Percentiles rank a stretch among this genome's conserved stretches.
Conservation (phyloP, 352 stramenopile genomes). For the Thraustotheca clavata region DNA sequence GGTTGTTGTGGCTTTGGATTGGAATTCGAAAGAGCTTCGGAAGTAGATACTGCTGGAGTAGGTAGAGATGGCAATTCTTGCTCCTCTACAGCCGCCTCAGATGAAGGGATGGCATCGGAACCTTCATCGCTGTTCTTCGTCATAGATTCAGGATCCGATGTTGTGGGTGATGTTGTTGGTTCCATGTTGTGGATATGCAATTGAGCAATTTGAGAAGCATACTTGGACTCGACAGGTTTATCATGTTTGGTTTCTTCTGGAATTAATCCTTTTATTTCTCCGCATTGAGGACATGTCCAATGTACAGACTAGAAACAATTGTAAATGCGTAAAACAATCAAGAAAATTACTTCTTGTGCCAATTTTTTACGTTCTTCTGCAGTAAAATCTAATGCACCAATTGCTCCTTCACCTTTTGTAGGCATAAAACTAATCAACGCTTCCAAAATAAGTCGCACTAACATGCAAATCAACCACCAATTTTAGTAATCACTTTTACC, state of each 20-base stretch:
- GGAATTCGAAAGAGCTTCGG: not conserved
- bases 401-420: slow-evolving; percentile 74
- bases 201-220: slow-evolving; percentile 70
- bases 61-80: too few species aligned
- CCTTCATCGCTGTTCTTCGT: not conserved
- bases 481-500: slow-evolving; percentile 23
- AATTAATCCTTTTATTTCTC: slow-evolving; percentile 51
- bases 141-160: not conserved
- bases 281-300: slow-evolving; percentile 75
- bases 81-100: too few species aligned
- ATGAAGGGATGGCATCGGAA: not conserved
- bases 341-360: slow-evolving; percentile 41
- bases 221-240: slow-evolving; percentile 49
- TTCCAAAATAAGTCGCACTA: slow-evolving; percentile 96
- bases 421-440: slow-evolving; percentile 98
- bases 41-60: not conserved
- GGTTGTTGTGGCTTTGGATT: not conserved
- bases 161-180: not conserved
- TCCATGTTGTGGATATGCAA: slow-evolving; percentile 73
- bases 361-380: slow-evolving; percentile 50
- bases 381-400: slow-evolving; percentile 71
- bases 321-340: not conserved
- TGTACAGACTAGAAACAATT: slow-evolving; percentile 39
- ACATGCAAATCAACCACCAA: not conserved
- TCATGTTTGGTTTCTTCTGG: slow-evolving; percentile 28